These are phyloP conservation scores for Jacaranda copaia DNA, from an alignment of 257 asterid species.

Conservation along the genomic window DNA sequence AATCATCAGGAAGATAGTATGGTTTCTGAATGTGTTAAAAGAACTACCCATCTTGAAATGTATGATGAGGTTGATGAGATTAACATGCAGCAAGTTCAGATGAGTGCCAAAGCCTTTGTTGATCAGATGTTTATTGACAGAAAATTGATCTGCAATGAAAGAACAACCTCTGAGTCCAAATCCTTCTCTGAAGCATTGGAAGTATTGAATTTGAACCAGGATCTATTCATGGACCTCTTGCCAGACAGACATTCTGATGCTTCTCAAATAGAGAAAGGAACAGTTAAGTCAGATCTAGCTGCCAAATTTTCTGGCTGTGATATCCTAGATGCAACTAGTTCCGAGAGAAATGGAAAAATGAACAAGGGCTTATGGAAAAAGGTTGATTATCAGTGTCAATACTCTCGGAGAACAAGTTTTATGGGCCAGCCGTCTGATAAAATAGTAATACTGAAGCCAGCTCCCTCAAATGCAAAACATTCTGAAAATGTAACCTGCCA, in stretches of 20 bases:
- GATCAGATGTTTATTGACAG: conserved; percentile 61
- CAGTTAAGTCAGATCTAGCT: too few species aligned
- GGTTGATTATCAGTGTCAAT: conserved; percentile 21
- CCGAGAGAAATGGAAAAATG: conserved; percentile 16
- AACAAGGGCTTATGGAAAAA: conserved; percentile 45
- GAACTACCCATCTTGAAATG: conserved; percentile 30
- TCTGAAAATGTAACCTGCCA: conserved; percentile 46
- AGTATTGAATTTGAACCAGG: conserved; percentile 52
- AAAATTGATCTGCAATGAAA: conserved; percentile 35
- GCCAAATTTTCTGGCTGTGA: too few species aligned
- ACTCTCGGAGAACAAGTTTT: conserved; percentile 30
- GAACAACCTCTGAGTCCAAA: conserved; percentile 41
- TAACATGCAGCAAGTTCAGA: conserved; percentile 50
- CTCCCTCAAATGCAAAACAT: conserved; percentile 34
- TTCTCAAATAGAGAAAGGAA: conserved; percentile 27
- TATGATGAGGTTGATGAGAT: conserved; percentile 44
- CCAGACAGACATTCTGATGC: conserved; percentile 50
- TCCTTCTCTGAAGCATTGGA: conserved; percentile 70
- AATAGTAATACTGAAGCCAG: conserved; percentile 71
- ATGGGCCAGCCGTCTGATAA: conserved; percentile 42
- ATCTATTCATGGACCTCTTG: conserved; percentile 51
- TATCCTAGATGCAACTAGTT: too few species aligned
- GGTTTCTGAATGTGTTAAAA: conserved; percentile 34
- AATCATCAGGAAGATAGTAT: conserved; percentile 40
- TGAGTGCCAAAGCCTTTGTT: conserved; percentile 62